Percentiles rank a stretch among this genome's conserved stretches.
These are phyloP conservation scores for Lactarius sp. DNA, from an alignment of 768 basidiomycete genomes.

Conservation along the genomic window DNA sequence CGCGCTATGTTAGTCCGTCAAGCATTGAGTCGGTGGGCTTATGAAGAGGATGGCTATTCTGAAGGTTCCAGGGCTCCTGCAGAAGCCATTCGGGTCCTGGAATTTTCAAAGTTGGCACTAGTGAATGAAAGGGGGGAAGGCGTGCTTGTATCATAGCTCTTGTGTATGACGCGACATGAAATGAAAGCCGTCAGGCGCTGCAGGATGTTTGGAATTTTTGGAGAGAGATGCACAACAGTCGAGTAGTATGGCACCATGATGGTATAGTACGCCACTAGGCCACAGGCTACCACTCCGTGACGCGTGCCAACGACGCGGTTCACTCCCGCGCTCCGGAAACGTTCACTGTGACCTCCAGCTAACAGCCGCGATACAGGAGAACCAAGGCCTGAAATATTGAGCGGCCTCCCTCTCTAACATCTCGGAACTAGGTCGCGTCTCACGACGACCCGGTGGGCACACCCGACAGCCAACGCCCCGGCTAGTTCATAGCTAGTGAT, in stretches of 20 bases:
- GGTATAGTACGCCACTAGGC: too few relatives aligned
- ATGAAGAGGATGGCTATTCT: background rate
- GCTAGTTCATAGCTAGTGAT: conserved; percentile 2
- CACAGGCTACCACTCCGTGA: too few relatives aligned
- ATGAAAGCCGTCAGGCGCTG: background rate
- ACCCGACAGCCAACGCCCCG: background rate
- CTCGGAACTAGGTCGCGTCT: background rate
- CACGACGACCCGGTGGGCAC: background rate
- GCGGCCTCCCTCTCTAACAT: background rate
- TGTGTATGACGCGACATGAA: background rate
- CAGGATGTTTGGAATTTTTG: background rate
- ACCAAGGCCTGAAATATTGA: background rate
- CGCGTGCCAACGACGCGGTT: background rate
- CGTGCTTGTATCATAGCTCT: conserved; percentile 8
- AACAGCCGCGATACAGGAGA: background rate
- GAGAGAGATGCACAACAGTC: too few relatives aligned
- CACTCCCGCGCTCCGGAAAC: background rate
- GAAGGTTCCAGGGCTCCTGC: background rate
- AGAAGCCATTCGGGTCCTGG: conserved; percentile 6
- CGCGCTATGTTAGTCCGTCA: conserved; percentile 14
- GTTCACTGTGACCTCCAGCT: background rate
- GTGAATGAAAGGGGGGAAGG: conserved; percentile 20
- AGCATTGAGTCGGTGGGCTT: conserved; percentile 11
- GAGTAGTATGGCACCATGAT: too few relatives aligned
- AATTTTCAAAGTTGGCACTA: conserved; percentile 12